Evolutionary conservation across 441 rosid species (phyloP).

Genomic region (Eruca vesicaria): DNA sequence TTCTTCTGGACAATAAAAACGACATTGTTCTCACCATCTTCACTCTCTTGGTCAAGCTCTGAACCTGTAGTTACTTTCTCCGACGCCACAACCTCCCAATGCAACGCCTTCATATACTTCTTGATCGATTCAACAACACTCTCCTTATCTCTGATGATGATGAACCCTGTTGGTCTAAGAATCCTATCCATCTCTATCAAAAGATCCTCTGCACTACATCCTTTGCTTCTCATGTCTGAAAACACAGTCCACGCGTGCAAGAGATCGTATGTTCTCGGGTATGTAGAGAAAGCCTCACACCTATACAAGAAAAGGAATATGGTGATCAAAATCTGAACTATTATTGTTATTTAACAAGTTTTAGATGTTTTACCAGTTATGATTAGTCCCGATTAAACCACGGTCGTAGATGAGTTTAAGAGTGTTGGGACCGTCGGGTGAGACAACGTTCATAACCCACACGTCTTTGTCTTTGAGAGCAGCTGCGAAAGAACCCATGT

Average conservation of each 20-base stretch:
- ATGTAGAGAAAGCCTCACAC: constrained; percentile 95
- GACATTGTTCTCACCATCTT: constrained; percentile 34
- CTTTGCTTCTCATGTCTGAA: constrained; percentile 78
- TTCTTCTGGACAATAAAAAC: constrained; percentile 79
- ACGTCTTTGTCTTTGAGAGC: constrained; percentile 81
- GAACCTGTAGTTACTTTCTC: constrained; percentile 40
- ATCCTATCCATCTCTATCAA: constrained; percentile 93
- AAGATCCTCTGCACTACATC: constrained; percentile 82
- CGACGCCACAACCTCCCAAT: constrained; percentile 77
- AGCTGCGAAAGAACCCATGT: constrained; percentile 91
- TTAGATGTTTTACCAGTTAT: constrained; percentile 66
- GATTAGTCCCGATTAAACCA: constrained; percentile 82
- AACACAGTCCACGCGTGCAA: constrained; percentile 89
- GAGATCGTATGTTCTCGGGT: constrained; percentile 92
- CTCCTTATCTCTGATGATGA: constrained; percentile 73
- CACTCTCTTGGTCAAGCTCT: constrained; percentile 55
- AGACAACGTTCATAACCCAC: constrained; percentile 97
- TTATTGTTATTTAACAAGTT: not conserved
- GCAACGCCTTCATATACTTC: constrained; percentile 73
- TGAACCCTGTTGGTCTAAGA: constrained; percentile 85
- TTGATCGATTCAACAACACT: constrained; percentile 62
- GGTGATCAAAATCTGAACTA: not conserved
- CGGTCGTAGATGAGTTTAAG: constrained; percentile 89
- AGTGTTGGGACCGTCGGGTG: constrained; percentile 88
- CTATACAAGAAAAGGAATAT: constrained; percentile 39